Conservation (phyloP, 2,329 filamentous ascomycete species). For the Ascochyta koolunga region DNA sequence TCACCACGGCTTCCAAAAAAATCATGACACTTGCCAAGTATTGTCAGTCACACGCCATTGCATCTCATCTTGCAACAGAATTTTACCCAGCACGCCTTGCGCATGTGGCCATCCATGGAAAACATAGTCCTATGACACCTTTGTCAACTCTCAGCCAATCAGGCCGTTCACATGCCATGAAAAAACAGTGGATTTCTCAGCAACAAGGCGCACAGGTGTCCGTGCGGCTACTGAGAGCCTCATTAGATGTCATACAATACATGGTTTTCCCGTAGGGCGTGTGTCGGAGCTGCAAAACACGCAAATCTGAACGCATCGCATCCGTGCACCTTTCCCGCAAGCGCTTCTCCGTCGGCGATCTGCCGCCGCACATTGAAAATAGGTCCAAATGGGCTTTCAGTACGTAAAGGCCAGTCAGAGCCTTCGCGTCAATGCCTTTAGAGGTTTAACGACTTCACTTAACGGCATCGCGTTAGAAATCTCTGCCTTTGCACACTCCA, state of each 20-base stretch:
- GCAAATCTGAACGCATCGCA: background rate
- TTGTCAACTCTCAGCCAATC: constrained; percentile 7
- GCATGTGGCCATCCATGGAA: constrained; percentile 14
- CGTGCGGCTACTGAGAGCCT: constrained; percentile 12
- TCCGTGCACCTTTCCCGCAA: constrained; percentile 17
- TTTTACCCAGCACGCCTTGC: constrained; percentile 18
- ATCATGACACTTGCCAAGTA: constrained; percentile 15
- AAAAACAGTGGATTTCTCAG: constrained; percentile 14
- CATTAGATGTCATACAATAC: constrained; percentile 13
- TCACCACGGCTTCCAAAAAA: background rate
- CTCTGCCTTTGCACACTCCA: background rate
- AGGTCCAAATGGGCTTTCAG: constrained; percentile 2
- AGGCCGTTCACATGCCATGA: background rate
- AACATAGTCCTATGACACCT: constrained; percentile 11
- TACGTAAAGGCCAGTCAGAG: constrained; percentile 19
- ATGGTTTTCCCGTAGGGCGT: constrained; percentile 5
- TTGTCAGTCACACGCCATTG: constrained; percentile 18
- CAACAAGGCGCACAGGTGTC: constrained; percentile 12
- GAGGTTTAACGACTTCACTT: constrained; percentile 20
- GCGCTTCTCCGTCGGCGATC: constrained; percentile 20
- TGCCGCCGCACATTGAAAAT: constrained; percentile 5
- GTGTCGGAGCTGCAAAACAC: background rate
- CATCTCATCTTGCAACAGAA: constrained; percentile 16
- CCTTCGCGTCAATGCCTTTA: constrained; percentile 7
- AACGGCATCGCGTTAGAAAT: constrained; percentile 21